Evolutionary conservation across 1,139 yeast species (phyloP).

Genomic region (Diutina mesorugosa): DNA sequence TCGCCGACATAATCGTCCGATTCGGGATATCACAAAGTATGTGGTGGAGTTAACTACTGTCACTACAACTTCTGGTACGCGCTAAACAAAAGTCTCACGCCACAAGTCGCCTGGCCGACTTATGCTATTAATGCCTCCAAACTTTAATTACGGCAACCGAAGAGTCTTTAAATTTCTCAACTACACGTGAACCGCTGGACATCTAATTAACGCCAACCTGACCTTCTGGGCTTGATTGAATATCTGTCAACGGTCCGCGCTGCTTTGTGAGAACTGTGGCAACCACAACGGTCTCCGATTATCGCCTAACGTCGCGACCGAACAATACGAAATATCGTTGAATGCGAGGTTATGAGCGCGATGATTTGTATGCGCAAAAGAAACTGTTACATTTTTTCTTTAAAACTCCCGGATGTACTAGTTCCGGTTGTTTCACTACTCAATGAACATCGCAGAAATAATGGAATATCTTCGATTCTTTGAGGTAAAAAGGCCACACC

Average conservation of each 20-base stretch:
- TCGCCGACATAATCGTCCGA: neutral
- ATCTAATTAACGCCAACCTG: neutral
- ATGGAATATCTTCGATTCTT: too few species aligned
- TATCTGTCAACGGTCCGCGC: neutral
- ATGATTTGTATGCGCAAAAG: neutral
- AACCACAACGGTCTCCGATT: neutral
- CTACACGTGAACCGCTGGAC: neutral
- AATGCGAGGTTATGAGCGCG: neutral
- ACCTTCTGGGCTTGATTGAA: neutral
- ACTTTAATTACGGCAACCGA: neutral
- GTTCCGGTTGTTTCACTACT: neutral
- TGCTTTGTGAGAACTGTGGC: neutral
- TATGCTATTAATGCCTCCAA: neutral
- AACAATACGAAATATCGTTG: neutral
- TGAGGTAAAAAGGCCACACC: too few species aligned
- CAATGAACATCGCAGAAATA: too few species aligned
- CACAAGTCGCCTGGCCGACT: neutral
- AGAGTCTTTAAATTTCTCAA: too few species aligned
- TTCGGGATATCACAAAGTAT: neutral
- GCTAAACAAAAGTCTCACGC: neutral
- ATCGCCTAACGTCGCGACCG: neutral
- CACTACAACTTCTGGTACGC: neutral
- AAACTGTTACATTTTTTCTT: neutral
- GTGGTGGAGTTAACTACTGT: neutral
- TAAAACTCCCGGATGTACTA: neutral